Base-by-base conservation (phyloP, 1,139 yeast species). In the Yamadazyma trypodendri region DNA sequence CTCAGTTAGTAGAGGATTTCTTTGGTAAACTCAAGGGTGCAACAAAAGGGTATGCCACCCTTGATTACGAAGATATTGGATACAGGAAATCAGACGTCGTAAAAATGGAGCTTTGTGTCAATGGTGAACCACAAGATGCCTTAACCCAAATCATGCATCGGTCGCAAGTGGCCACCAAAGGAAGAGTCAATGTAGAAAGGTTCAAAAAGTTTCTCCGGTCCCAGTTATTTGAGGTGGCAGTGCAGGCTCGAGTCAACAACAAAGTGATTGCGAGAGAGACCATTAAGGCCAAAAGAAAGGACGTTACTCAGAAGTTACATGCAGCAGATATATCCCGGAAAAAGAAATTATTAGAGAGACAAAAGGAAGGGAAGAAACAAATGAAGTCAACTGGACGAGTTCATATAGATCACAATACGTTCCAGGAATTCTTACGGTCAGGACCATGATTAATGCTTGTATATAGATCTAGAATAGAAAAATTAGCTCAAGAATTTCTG, bases 51-150 rank as follows among this genome's bases (percentile, higher is more conserved):
- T 92, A 87, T 60, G 98, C 96, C 0, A 84, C 96, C 0, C 68
- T 92, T 40, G 98, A 92, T 60, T 92, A 92, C 54, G 97, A 92
- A 52, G 97, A 92, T 55, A 81, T 85, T 2, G 98, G 97, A 0
- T 92, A 89, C 60, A 72, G 68, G 46, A 74, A 78, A 27, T 79
- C 95, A 1, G 90, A 86, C 52, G 78, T 92, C 23, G 92, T 87
- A 30, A 92, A 92, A 55, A 67, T 92, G 66, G 97, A 90, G 56
- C 72, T 92, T 32, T 70, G 94, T 45, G 96, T 92, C 8, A 92
- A 92, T 57, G 96, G 97, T 2, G 80, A 71, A 34, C 80, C 95
- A 13, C 87, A 92, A 35, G 98, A 92, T 66, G 97, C 98, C 0
- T 70, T 92, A 38, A 88, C 97, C 0, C 92, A 87, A 39, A 89